These are phyloP conservation scores for Epichloe bromicola DNA, from an alignment of 2,329 filamentous ascomycete genomes.

Conservation along the genomic window DNA sequence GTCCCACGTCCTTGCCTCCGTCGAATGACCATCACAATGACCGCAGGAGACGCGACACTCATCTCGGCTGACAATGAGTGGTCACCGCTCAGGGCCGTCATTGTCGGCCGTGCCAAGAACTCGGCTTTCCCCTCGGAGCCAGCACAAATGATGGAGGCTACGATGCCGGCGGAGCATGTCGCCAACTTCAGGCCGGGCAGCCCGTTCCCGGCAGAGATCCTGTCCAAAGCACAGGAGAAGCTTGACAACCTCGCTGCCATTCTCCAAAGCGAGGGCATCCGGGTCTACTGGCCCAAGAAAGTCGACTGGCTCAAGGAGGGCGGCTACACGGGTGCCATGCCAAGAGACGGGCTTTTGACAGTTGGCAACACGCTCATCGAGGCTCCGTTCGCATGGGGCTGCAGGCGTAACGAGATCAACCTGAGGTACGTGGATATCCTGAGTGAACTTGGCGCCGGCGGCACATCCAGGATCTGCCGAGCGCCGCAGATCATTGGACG, in stretches of 20 bases:
- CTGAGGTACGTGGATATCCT: constrained; percentile 6
- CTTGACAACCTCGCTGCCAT: constrained; percentile 12
- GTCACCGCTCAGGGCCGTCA: constrained; percentile 14
- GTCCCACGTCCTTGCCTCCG: background rate
- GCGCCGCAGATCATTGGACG: constrained; percentile 5
- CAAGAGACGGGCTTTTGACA: constrained; percentile 18
- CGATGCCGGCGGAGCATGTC: constrained; percentile 7
- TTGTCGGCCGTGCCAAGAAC: constrained; percentile 14
- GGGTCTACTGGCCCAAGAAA: constrained; percentile 11
- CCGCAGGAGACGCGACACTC: background rate
- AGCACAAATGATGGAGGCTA: constrained; percentile 10
- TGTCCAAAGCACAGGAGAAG: constrained; percentile 11
- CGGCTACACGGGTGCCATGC: constrained; percentile 21
- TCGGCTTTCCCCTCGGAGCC: constrained; percentile 13
- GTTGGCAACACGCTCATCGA: constrained; percentile 19
- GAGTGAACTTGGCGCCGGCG: background rate
- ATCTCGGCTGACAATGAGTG: constrained; percentile 13
- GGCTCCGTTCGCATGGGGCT: constrained; percentile 16
- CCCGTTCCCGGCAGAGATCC: constrained; percentile 11
- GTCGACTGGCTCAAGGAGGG: constrained; percentile 12
- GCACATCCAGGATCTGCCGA: constrained; percentile 1
- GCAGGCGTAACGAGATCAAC: constrained; percentile 13
- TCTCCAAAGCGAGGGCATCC: constrained; percentile 10
- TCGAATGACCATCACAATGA: background rate
- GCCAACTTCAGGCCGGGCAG: constrained; percentile 9